Base-by-base conservation (phyloP, 1,284 basidiomycete genomes). In the Omphalotus olearius region DNA sequence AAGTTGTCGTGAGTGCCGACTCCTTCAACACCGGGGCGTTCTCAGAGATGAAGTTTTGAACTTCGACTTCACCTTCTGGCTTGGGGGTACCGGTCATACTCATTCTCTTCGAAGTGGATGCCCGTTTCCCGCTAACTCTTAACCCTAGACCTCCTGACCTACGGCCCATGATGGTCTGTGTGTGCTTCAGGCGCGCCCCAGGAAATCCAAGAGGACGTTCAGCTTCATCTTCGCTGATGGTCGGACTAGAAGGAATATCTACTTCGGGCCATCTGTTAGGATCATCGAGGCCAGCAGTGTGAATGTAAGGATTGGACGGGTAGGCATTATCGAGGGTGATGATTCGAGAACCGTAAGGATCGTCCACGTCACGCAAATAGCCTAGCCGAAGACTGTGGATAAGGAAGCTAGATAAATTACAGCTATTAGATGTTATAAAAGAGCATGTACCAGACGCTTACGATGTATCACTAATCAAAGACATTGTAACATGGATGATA, bases 351-450 rank as follows among this genome's bases (percentile, higher is more conserved):
- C 88, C 91, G 62, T 91, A 87, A 1, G 85, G 85, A 65, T 94
- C 93, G 55, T 92, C 87, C 37, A 92, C 83, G 59, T 88, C 83
- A 53, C 92, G 86, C n/a, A 97, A 75, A 62, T 95, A 93, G 16
- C 87, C 84, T 26, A 97, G 72, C 3, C 93, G 85, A 10, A 96
- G 75, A 58, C 79, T 82, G 63, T 96, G 93, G 6, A 95, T 87
- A 41, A 94, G 76, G 66, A 87, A 94, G 58, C 93, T 96, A 59
- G 14, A 50, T 11, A 39, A 47, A 35, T 39, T 42, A 14, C 47
- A 41, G 36, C 16, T 18, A 20, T 43, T 25, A 47, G 6, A 28
- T 4, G 13, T 14, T 9, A 18, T 13, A 18, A n/a, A n/a, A 18
- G 36, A 6, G 36, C 4, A n/a, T 10, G 10, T 20, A 6, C 37